A percentile compares a stretch with the other conserved stretches of the same genome.
These are phyloP conservation scores for Penicillium pulvis DNA, from an alignment of 495 filamentous ascomycete genomes.

Conservation along the genomic window DNA sequence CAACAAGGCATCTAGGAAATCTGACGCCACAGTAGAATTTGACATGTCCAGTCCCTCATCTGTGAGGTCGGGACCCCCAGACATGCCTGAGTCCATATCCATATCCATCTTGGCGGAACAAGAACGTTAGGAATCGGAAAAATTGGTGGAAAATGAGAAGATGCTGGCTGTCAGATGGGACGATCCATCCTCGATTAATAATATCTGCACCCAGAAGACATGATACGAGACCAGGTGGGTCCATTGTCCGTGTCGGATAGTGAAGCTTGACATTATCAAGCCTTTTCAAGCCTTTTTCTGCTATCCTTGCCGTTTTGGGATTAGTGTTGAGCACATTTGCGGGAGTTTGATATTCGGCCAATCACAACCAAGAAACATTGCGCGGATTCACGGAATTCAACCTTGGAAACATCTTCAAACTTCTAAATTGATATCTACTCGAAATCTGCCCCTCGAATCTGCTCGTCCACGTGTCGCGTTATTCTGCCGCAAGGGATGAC, in stretches of 20 bases:
- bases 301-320: background rate
- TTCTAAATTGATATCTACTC: background rate
- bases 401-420: background rate
- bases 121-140: background rate
- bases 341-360: background rate
- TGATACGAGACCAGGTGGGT: background rate
- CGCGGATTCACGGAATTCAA: no score
- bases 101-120: background rate
- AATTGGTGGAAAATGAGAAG: background rate
- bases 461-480: background rate
- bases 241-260: background rate
- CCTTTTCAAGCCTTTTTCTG: background rate
- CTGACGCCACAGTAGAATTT: constrained; percentile 12
- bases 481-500: constrained; percentile 6
- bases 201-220: background rate
- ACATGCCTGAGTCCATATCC: constrained; percentile 15
- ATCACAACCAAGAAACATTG: background rate
- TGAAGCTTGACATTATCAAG: constrained; percentile 1
- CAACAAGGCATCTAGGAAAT: constrained; percentile 11
- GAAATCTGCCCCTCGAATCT: background rate
- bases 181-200: background rate
- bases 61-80: constrained; percentile 17
- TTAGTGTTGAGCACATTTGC: constrained; percentile 9
- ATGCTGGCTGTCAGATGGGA: no score
- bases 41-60: constrained; percentile 17